Base-by-base conservation (phyloP, 2,329 filamentous ascomycete species). In the Fusarium avenaceum region DNA sequence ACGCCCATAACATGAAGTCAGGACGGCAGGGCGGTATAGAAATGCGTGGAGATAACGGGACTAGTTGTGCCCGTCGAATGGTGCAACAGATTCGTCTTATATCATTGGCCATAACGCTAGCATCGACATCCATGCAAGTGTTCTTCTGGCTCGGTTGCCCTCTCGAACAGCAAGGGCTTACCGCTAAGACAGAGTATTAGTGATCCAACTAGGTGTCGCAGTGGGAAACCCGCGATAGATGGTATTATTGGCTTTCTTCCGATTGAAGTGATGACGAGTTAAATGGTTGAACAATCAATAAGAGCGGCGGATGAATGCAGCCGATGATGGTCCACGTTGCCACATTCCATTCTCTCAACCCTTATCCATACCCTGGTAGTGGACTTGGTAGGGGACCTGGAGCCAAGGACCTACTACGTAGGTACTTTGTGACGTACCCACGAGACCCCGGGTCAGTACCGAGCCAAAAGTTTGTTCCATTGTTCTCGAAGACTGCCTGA, bases 271-370 rank as follows among this genome's bases (percentile, higher is more conserved):
- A 39, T 26, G 43, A 43, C 51, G 39, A 48, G 33, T 54, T 39
- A 28, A 45, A 52, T 30, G 44, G 19, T 24, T 14, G 30, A 33
- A 43, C 54, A 54, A 35, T 49, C 30, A 24, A 44, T 39, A 53
- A 52, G 46, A 53, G 39, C 40, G 47, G 61, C 40, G 47, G 61
- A 49, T 69, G 52, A 44, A 51, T 51, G 60, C 26, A 60, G 53
- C 47, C 65, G 65, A 52, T 42, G 46, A 45, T 61, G 59, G 55
- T 69, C 64, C 50, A 67, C 57, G 56, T 67, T 67, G 72, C 50
- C 39, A 42, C 58, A 44, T 48, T 67, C 59, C 60, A 46, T 35
- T 17, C 32, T 35, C 11, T 30, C 28, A 30, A 30, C 10, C 28
- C 28, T 30, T 30, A 30, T 30, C 28, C 28, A 4, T 30, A 30